These are phyloP conservation scores for Pleurotus eryngii DNA, from an alignment of 768 basidiomycete genomes.

Conservation along the genomic window DNA sequence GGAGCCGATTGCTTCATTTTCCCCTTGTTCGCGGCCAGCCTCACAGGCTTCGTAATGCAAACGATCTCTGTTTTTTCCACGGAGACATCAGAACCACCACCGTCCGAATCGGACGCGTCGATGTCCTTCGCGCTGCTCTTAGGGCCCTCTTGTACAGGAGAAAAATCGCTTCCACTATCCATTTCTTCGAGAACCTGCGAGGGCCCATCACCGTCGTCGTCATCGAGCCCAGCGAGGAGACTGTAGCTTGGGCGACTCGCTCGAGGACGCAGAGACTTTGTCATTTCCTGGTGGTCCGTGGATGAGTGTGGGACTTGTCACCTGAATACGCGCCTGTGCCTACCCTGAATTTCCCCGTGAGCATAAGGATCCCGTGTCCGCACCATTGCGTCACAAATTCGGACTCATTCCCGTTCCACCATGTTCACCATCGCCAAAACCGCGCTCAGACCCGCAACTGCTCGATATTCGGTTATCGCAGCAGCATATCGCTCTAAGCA, in stretches of 20 bases:
- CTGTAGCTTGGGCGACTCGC: constrained; percentile 51
- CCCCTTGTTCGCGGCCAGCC: constrained; percentile 25
- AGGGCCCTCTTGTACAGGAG: constrained; percentile 34
- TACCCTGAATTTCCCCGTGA: not conserved
- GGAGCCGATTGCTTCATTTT: constrained; percentile 20
- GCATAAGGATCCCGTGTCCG: not conserved
- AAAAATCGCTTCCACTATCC: constrained; percentile 56
- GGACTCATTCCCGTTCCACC: not conserved
- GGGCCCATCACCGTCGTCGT: constrained; percentile 27
- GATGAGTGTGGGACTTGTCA: not conserved
- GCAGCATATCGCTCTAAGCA: constrained; percentile 30
- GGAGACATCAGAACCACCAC: constrained; percentile 5
- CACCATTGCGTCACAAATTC: not conserved
- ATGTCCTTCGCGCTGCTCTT: constrained; percentile 19
- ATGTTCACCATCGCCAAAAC: constrained; percentile 52
- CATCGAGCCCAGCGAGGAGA: constrained; percentile 27
- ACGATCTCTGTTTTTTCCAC: not conserved
- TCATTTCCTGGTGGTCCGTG: constrained; percentile 33
- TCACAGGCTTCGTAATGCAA: constrained; percentile 10
- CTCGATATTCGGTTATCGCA: not conserved
- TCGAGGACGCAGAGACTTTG: constrained; percentile 53
- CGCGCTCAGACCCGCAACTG: constrained; percentile 34
- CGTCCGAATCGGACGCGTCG: constrained; percentile 18
- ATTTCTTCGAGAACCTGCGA: constrained; percentile 27
- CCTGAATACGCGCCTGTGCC: not conserved